Base-by-base conservation (phyloP, 2,329 filamentous ascomycete species). In the Aspergillus oerlinghausenensis region DNA sequence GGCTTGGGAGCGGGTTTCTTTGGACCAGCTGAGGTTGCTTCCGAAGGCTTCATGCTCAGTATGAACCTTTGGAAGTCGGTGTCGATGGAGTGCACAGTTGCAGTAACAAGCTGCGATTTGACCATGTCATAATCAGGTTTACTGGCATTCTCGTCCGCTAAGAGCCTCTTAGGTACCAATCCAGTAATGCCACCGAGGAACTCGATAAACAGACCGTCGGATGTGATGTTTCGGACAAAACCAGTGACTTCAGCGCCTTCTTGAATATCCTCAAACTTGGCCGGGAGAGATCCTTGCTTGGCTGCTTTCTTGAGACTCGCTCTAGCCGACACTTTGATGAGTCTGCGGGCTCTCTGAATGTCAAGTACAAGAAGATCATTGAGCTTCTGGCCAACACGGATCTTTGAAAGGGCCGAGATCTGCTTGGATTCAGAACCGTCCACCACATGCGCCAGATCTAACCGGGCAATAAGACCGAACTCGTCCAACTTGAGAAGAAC, bases 401-500 rank as follows among this genome's bases (percentile, higher is more conserved):
- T 87, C 63, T 89, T 90, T 72, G 91, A 92, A 67, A 94, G 78
- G 1, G 88, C 84, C 21, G 88, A 87, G 59, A 84, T 81, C 62
- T 88, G 89, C 77, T 95, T 96, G 62, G 88, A 86, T 26, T 81
- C 76, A 1, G 91, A 92, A 52, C 91, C 91, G 75, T 99, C 94
- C 1, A 89, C 88, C 28, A 97, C 82, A 58, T 99, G 94, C 35
- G 86, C 85, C 51, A 90, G 77, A 19, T 87, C 85, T 35, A 99
- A 79, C 19, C 88, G 82, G 25, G 91, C 93, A 70, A 90, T 92
- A 21, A 97, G 79, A 11, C 87, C 86, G 65, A 83, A 84, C 43
- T 84, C 88, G 47, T 84, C 80, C 6, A 97, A 80, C 68, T 96
- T 91, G 17, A 97, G 79, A 43, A 89, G 84, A 23, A 91, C 76